Percentiles rank a stretch among this genome's conserved stretches.
phyloP scores from a whole-genome alignment of 805 yeast species.

The Metschnikowia koreensis region DNA sequence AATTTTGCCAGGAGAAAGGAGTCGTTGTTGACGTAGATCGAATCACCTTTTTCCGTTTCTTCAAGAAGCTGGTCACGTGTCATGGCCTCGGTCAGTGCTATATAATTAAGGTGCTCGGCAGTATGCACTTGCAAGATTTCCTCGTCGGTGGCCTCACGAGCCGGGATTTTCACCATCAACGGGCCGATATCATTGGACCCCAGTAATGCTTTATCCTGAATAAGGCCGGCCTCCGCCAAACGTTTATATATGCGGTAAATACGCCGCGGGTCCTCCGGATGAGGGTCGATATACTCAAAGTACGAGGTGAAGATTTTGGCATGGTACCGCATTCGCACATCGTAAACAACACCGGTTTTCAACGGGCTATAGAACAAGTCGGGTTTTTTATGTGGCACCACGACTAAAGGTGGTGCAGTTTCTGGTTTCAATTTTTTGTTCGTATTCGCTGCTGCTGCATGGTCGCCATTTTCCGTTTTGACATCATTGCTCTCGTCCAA shows the following conservation, averaged over 20 bases:
- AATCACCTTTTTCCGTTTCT: conserved; percentile 89
- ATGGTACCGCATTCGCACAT: conserved; percentile 96
- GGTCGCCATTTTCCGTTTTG: not conserved
- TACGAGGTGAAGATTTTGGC: conserved; percentile 91
- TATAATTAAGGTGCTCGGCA: conserved; percentile 69
- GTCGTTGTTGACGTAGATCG: conserved; percentile 92
- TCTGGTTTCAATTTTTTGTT: conserved; percentile 7
- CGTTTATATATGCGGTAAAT: conserved; percentile 91
- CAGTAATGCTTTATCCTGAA: conserved; percentile 71
- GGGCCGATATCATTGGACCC: conserved; percentile 79
- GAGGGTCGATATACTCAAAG: conserved; percentile 94
- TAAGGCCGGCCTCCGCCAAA: conserved; percentile 89
- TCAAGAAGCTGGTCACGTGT: conserved; percentile 69
- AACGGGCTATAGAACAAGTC: conserved; percentile 67
- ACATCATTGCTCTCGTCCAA: too few species aligned
- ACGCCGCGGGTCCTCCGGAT: conserved; percentile 97
- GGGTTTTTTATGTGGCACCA: conserved; percentile 62
- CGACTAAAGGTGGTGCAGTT: conserved; percentile 21
- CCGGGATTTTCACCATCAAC: conserved; percentile 83
- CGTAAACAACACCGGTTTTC: conserved; percentile 94
- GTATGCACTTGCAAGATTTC: conserved; percentile 88
- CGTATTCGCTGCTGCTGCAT: not conserved
- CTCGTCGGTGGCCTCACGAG: conserved; percentile 81
- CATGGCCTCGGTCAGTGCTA: conserved; percentile 77
- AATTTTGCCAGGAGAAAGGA: conserved; percentile 82